Base-by-base conservation (phyloP, 2,329 filamentous ascomycete genomes). In the Paramyrothecium roridum region DNA sequence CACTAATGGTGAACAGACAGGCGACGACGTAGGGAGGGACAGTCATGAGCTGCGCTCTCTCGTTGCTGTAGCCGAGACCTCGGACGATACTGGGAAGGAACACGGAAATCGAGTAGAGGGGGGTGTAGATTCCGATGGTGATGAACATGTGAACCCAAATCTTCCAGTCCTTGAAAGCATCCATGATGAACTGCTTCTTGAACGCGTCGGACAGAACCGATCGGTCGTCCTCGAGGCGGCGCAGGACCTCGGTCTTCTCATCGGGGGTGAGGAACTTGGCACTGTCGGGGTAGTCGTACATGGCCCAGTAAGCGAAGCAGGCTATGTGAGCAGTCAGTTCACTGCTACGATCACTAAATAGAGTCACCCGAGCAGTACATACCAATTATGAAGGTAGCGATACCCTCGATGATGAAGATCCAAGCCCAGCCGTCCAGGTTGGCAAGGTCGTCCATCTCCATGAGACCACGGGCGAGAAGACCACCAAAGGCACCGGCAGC, bases 341-440 rank as follows among this genome's bases (percentile, higher is more conserved):
- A 30, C 4, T 30, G 26, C 26, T 30, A 4, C 26, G 26, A 45
- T 50, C 4, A n/a, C 1, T 13, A n/a, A 6, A 17, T 23, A 4
- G 7, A 26, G 10, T 12, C 11, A 43, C 22, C 4, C 12, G 37
- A 16, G 37, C n/a, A 43, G 13, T n/a, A 60, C 61, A 33, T 61
- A 65, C 68, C 67, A 46, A 81, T 72, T 33, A 77, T 2, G 4
- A 82, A 67, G 7, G 79, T 82, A 21, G 76, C 62, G 20, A 81
- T 56, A 30, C 82, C 81, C 67, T 89, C 86, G 3, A 91, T 73
- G 56, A 92, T 88, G 68, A 93, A 93, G 52, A 93, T 91, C 89
- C 88, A 92, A 2, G 83, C 78, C 90, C 90, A 93, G 1, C 87
- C 88, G 51, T 71, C 68, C 13, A 83, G 79, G 23, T 71, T 69